Evolutionary conservation across 345 rosid genomes (phyloP).

Genomic region (Eucalyptus cladocalyx): DNA sequence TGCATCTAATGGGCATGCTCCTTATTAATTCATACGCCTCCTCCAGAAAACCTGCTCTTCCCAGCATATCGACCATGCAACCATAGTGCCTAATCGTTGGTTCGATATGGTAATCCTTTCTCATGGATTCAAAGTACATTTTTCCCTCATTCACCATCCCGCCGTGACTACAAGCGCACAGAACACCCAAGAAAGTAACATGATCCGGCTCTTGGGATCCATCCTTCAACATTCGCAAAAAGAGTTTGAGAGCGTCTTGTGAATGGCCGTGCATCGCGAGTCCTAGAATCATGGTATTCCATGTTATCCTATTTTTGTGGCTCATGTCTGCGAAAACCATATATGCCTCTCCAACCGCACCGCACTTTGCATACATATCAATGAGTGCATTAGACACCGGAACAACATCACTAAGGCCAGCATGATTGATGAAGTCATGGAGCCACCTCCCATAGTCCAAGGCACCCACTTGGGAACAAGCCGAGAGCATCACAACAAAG

Average conservation of each 20-base stretch:
- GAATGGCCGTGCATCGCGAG: constrained; percentile 21
- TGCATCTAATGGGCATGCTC: constrained; percentile 14
- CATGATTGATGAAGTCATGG: constrained; percentile 1
- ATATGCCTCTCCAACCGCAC: constrained; percentile 20
- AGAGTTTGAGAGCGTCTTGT: constrained; percentile 10
- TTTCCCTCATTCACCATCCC: constrained; percentile 33
- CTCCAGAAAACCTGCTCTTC: constrained; percentile 26
- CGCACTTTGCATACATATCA: constrained; percentile 41
- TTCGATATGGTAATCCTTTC: constrained; percentile 2
- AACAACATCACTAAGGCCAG: not conserved
- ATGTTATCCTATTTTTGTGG: constrained; percentile 9
- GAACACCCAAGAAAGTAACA: constrained; percentile 29
- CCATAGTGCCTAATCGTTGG: constrained; percentile 29
- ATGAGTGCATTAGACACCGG: constrained; percentile 17
- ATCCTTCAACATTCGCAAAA: constrained; percentile 6
- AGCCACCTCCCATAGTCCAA: constrained; percentile 24
- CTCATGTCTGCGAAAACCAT: constrained; percentile 6
- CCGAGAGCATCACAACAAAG: constrained; percentile 11
- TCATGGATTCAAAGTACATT: constrained; percentile 21
- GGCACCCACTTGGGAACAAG: constrained; percentile 17
- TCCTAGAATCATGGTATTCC: constrained; percentile 31
- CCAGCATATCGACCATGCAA: constrained; percentile 30
- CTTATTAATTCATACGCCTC: constrained; percentile 20
- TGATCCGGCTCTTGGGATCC: constrained; percentile 7
- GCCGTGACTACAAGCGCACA: constrained; percentile 27